phyloP scores from a whole-genome alignment of 345 rosid genomes.

The Lenwebbia sp. region DNA sequence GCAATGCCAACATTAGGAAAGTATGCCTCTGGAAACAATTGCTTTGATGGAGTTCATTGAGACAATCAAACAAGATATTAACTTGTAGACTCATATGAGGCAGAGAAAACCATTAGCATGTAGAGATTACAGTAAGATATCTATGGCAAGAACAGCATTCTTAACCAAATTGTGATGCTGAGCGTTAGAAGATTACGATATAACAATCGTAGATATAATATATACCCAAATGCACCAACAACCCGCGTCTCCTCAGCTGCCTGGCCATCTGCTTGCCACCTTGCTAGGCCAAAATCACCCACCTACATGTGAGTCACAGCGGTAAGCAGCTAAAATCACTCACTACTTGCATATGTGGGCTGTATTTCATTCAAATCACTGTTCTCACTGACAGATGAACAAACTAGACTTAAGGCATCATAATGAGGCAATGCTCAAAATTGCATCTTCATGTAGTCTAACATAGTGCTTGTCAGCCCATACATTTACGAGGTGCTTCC shows the following conservation, averaged over 20 bases:
- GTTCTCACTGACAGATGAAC: background rate
- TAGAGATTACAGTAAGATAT: background rate
- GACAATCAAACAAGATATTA: background rate
- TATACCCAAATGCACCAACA: constrained; percentile 48
- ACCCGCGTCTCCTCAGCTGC: constrained; percentile 45
- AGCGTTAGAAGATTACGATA: background rate
- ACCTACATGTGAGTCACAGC: constrained; percentile 17
- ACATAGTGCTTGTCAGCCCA: background rate
- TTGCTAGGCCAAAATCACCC: constrained; percentile 61
- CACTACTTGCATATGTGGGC: background rate
- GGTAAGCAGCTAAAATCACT: background rate
- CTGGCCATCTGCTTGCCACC: constrained; percentile 56
- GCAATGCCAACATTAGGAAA: background rate
- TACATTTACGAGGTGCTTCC: background rate
- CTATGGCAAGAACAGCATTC: background rate
- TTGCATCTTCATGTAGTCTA: background rate
- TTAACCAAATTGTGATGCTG: background rate
- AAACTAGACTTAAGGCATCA: background rate
- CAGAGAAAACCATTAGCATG: background rate
- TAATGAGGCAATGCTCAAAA: background rate
- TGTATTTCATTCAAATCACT: background rate
- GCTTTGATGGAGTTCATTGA: background rate
- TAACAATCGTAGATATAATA: background rate
- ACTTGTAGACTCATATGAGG: background rate
- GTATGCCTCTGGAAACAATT: background rate